Evolutionary conservation across 495 filamentous ascomycete genomes (phyloP), one percentile per base, ranked within the genome.

Genomic region (Viridothelium virens): DNA sequence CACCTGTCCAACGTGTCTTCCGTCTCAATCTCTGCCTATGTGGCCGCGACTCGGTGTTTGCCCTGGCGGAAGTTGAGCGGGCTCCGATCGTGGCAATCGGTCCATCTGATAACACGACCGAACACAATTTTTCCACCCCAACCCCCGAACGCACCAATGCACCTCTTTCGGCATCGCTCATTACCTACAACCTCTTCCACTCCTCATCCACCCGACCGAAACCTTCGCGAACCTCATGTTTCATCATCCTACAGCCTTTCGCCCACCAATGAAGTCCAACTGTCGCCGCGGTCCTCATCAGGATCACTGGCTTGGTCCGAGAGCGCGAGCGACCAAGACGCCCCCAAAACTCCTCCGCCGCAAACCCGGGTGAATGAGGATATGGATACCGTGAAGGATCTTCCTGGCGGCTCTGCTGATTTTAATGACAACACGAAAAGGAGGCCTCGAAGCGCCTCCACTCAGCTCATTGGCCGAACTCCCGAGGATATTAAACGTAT

Each of bases 381-480:
- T 14, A 76, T 79, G 16, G 66, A 72, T 36, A 70, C 75, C 14
- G 65, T 77, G 18, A 44, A 71, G 62, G 64, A 66, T 9, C 71
- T 80, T 34, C 71, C 78, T 34, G 37, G 73, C 33, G 66, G 77
- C 50, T 66, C 70, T 5, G 66, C 73, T 53, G 72, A 74, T 56
- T 66, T 75, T 68, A 68, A 64, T 62, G 67, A 64, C 73, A 61
- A 56, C 48, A 36, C 38, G 47, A 66, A 46, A 34, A 75, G 72
- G 38, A 84, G 83, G 61, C 79, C 72, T 63, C 83, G 89, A 63
- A 88, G 90, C 65, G 90, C 89, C 10, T 93, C 90, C 36, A 94
- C 90, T n/a, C 79, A 85, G 7, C 79, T 94, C 65, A 88, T 94
- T 67, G 87, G 89, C 1, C 85, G 90, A 72, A 89, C 84, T 74